Evolutionary conservation across 228 moss, liverwort and hornwort genomes (phyloP).

Genomic region (Sphagnum magellanicum): DNA sequence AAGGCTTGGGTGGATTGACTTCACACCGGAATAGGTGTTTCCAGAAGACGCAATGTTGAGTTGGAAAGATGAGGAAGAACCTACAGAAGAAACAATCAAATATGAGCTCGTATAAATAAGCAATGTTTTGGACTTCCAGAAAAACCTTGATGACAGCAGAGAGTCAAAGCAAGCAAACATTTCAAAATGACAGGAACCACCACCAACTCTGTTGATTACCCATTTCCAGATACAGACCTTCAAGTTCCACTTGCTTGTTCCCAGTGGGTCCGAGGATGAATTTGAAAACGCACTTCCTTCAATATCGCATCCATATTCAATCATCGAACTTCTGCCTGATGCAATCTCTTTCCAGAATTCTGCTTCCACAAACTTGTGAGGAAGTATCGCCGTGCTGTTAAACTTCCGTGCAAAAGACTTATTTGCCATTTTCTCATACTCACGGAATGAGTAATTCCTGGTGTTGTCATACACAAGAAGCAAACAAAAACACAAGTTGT

Average conservation of each 20-base stretch:
- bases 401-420: constrained; percentile 26
- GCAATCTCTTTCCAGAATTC: constrained; percentile 38
- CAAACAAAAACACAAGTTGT: too few species aligned
- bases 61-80: constrained; percentile 23
- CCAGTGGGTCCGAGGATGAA: constrained; percentile 20
- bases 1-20: too few species aligned
- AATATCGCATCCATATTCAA: constrained; percentile 38
- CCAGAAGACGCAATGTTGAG: constrained; percentile 28
- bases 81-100: constrained; percentile 1
- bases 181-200: neutral
- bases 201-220: neutral
- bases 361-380: constrained; percentile 29
- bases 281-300: constrained; percentile 42
- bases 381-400: constrained; percentile 22
- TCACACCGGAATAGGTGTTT: constrained; percentile 18
- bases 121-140: too few species aligned
- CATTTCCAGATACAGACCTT: constrained; percentile 5
- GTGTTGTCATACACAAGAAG: neutral
- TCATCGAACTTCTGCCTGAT: constrained; percentile 20
- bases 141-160: too few species aligned
- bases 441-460: constrained; percentile 28
- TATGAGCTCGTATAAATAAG: neutral
- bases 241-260: constrained; percentile 20
- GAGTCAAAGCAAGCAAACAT: too few species aligned
- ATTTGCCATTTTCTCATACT: constrained; percentile 45